Conservation (phyloP, 331 rosid species). For the Erythrophleum ivorense region DNA sequence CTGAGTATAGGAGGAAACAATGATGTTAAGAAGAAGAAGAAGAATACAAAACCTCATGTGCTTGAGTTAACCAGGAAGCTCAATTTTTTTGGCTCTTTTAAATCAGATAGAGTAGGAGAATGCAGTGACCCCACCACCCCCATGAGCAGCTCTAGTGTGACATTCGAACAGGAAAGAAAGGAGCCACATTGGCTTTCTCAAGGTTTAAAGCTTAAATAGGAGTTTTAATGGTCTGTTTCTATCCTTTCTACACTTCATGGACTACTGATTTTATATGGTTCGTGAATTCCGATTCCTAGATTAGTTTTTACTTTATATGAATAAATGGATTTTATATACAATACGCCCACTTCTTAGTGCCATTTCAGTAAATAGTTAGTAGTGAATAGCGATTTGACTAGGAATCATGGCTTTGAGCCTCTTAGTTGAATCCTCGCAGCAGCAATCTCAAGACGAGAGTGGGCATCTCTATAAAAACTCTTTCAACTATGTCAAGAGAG, state of each 20-base stretch:
- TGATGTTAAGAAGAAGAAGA: slow-evolving; percentile 60
- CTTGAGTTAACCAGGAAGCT: slow-evolving; percentile 49
- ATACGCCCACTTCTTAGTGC: slow-evolving; percentile 15
- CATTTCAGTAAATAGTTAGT: slow-evolving; percentile 42
- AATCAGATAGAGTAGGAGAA: slow-evolving; percentile 74
- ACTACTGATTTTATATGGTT: slow-evolving; percentile 52
- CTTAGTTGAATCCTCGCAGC: too few relatives aligned
- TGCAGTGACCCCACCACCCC: slow-evolving; percentile 73
- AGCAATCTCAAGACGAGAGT: too few relatives aligned
- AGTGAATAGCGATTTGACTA: too few relatives aligned
- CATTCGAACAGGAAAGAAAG: slow-evolving; percentile 68
- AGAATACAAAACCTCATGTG: slow-evolving; percentile 42
- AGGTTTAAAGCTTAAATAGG: slow-evolving; percentile 74
- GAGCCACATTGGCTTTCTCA: slow-evolving; percentile 85
- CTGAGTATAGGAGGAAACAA: slow-evolving; percentile 77
- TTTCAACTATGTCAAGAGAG: too few relatives aligned
- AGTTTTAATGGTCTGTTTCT: slow-evolving; percentile 42
- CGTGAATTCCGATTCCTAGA: slow-evolving; percentile 56
- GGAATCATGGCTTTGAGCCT: too few relatives aligned
- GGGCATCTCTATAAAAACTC: too few relatives aligned
- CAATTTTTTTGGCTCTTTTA: slow-evolving; percentile 63
- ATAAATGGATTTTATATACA: slow-evolving; percentile 47
- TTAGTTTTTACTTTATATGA: slow-evolving; percentile 48
- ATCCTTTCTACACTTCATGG: slow-evolving; percentile 43
- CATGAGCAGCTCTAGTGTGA: slow-evolving; percentile 78